Evolutionary conservation across 305 asterid species (phyloP), one percentile per base, ranked within the genome.

Genomic region (Plantago rigida): DNA sequence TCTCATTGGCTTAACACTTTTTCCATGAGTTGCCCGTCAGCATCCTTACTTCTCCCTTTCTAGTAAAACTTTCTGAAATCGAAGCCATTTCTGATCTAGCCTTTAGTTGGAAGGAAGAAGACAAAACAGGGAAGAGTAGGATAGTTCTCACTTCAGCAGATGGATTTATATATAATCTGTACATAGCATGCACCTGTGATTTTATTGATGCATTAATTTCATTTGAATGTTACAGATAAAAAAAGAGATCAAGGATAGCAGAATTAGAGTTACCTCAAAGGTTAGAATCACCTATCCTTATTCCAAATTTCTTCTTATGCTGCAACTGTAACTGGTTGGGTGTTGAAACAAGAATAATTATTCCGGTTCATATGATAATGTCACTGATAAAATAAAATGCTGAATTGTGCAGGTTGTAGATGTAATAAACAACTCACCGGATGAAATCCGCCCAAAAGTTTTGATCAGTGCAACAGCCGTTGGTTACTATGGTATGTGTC

Each of bases 191-290:
- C 19, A 17, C 19, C 19, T 17, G 19, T 17, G 19, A 17, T 17
- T 17, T 17, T 17, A 17, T 17, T 17, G 19, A 17, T 17, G 19
- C 19, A 17, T 17, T 17, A 17, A 17, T 17, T 31, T 26, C 58
- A 54, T 19, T 11, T 31, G 51, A 5, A 17, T 69, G 29, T 66
- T 77, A 67, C 94, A 90, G 97, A 69, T 86, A 79, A 91, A 91
- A 89, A 85, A 84, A 79, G 97, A 91, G 67, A 91, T 91, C 63
- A 87, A 87, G 74, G 75, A 72, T 36, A 91, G 97, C 94, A 79
- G 97, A 82, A 71, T 91, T 64, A 82, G 69, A 72, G 83, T 66
- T 56, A 91, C 97, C 66, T 74, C 97, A 31, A 85, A 84, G 91
- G 94, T 89, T 64, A 22, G 49, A 24, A 36, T 65, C 13, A 3